These are phyloP conservation scores for Hawksworthiomyces lignivorus DNA, from an alignment of 2,329 filamentous ascomycete genomes.

Conservation along the genomic window DNA sequence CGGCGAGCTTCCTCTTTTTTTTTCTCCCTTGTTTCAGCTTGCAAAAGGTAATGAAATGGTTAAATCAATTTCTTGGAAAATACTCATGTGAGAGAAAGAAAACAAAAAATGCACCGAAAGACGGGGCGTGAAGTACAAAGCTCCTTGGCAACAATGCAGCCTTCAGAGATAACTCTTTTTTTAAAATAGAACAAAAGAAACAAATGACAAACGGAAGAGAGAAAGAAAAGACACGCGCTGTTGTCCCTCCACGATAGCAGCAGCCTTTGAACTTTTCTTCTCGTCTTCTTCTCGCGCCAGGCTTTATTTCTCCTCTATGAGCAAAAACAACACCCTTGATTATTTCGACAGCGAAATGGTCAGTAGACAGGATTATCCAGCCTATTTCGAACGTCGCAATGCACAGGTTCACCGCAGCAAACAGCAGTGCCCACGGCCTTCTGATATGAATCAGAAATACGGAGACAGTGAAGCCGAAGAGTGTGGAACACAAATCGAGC, in stretches of 20 bases:
- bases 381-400: too few relatives aligned
- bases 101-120: constrained; percentile 3
- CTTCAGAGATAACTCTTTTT: not conserved
- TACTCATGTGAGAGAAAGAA: constrained; percentile 13
- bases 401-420: too few relatives aligned
- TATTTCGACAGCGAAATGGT: too few relatives aligned
- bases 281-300: constrained; percentile 1
- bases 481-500: too few relatives aligned
- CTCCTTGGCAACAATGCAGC: constrained; percentile 4
- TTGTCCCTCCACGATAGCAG: constrained; percentile 10
- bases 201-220: constrained; percentile 4
- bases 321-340: too few relatives aligned
- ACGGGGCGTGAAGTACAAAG: constrained; percentile 50
- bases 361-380: too few relatives aligned
- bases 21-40: constrained; percentile 24
- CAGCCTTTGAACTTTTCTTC: not conserved
- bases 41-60: constrained; percentile 18
- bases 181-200: constrained; percentile 4
- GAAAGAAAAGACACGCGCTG: constrained; percentile 1
- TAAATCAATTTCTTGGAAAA: constrained; percentile 17
- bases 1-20: constrained; percentile 4
- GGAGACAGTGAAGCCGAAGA: too few relatives aligned
- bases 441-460: too few relatives aligned
- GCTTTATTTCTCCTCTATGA: constrained; percentile 3
- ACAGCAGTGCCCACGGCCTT: too few relatives aligned